These are phyloP conservation scores for Peniophora sp. DNA, from an alignment of 1,284 basidiomycete species.

Conservation along the genomic window DNA sequence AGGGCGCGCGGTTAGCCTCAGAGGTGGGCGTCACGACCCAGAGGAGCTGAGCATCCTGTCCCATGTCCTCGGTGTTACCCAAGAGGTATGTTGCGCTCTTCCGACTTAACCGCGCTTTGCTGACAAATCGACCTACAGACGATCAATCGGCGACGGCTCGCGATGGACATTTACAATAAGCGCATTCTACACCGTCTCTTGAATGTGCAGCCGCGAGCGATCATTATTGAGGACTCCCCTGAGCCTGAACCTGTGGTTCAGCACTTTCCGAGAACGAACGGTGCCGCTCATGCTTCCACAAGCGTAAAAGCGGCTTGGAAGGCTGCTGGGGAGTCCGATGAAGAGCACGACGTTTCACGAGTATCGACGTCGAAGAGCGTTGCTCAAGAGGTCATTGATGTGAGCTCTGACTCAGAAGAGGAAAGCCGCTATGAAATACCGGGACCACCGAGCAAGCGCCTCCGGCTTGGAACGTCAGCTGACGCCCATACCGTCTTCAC, in stretches of 20 bases:
- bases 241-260: too few species aligned
- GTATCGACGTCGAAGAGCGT: not conserved
- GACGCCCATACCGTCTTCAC: conserved; percentile 40
- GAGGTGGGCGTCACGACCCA: conserved; percentile 34
- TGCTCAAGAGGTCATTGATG: conserved; percentile 9
- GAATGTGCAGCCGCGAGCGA: conserved; percentile 33
- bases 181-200: conserved; percentile 55
- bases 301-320: conserved; percentile 30
- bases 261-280: not conserved
- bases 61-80: conserved; percentile 75
- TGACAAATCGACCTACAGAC: conserved; percentile 35
- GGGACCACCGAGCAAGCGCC: conserved; percentile 38
- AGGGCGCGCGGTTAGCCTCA: conserved; percentile 38
- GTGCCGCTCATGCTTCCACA: not conserved
- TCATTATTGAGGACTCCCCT: conserved; percentile 9
- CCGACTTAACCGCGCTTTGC: conserved; percentile 1
- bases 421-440: conserved; percentile 46
- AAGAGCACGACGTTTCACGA: conserved; percentile 8
- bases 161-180: conserved; percentile 64
- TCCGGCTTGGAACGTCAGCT: conserved; percentile 25
- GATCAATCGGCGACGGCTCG: conserved; percentile 60
- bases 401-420: conserved; percentile 27
- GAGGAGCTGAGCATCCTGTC: conserved; percentile 76
- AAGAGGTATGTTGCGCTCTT: conserved; percentile 50
- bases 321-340: conserved; percentile 30